Evolutionary conservation across 164 flowering plant genomes (phyloP), one percentile per base, ranked within the genome.

Genomic region (Piper betle): DNA sequence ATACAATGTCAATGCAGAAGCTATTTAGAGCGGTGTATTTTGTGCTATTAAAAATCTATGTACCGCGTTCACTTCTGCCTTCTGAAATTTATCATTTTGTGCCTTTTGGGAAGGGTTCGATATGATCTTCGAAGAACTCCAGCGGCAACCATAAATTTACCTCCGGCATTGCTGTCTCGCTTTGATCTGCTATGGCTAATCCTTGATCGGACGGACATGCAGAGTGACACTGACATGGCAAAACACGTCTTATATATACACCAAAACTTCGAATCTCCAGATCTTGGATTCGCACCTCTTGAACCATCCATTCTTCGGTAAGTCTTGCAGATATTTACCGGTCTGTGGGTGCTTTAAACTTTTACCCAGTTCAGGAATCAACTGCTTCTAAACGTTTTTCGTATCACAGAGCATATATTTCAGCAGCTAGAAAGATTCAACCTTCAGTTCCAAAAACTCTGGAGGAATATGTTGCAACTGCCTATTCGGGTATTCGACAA

Each of bases 111-210:
- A 60, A 94, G 97, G 99, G 99, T 97, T 66, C 79, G 99, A 83
- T 94, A 94, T 77, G 97, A 94, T 69, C 73, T 88, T 62, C 72
- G 99, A 17, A 81, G 99, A 80, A 85, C 96, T 64, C 99, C 99
- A 62, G 97, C 99, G 17, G 99, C 91, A 77, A 94, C 91, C 68
- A 91, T 94, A 61, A 94, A 94, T 78, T 96, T 91, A 59, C 99
- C 99, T 70, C 97, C 99, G 37, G 99, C 99, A 3, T 84, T 94
- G 64, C 72, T 94, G 40, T 94, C 97, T 66, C 84, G 99, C 64
- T 94, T 94, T 79, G 99, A 94, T 74, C 90, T 94, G 52, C 70
- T 94, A 43, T 91, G 99, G 99, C 66, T 94, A 75, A 94, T 94
- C 69, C 77, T 94, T 16, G 99, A 94, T 70, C 74, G 84, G 64